A percentile compares a stretch with the other conserved stretches of the same genome.
Evolutionary conservation across 768 basidiomycete species (phyloP).

Genomic region (Coprinopsis sp.): DNA sequence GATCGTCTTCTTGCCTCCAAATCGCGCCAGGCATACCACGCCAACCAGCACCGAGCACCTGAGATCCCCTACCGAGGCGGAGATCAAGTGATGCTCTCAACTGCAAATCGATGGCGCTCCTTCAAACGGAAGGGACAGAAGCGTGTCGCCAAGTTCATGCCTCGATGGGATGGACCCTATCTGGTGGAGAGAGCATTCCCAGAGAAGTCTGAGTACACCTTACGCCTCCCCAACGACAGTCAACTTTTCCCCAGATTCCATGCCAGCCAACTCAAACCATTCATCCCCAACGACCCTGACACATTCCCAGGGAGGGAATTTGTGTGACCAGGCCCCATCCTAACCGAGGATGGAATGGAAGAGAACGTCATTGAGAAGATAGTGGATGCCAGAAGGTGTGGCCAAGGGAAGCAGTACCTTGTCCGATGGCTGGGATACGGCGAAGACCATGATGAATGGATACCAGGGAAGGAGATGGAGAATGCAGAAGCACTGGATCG

Average conservation of each 20-base stretch:
- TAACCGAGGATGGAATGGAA: conserved; percentile 8
- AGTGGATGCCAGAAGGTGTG: conserved; percentile 17
- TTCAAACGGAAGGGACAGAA: conserved; percentile 26
- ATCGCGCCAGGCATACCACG: conserved; percentile 1
- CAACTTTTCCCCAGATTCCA: conserved; percentile 29
- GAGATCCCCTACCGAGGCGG: neutral
- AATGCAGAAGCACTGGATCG: too few relatives aligned
- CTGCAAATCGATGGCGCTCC: conserved; percentile 22
- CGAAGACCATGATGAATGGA: conserved; percentile 24
- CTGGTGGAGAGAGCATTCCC: conserved; percentile 8
- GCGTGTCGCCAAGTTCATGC: conserved; percentile 39
- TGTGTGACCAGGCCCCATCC: neutral
- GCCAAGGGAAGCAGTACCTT: conserved; percentile 26
- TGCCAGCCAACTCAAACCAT: conserved; percentile 14
- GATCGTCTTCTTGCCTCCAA: conserved; percentile 19
- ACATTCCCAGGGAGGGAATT: neutral
- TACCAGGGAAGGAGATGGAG: too few relatives aligned
- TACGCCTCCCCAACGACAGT: conserved; percentile 21
- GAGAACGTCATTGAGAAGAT: conserved; percentile 25
- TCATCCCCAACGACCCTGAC: neutral
- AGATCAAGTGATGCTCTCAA: conserved; percentile 26
- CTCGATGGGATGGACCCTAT: conserved; percentile 28
- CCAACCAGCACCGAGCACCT: neutral
- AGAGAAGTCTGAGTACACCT: conserved; percentile 20
- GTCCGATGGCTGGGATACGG: conserved; percentile 29